phyloP scores from a whole-genome alignment of 192 early-diverging fungal genomes.

The Entophlyctis luteolus region DNA sequence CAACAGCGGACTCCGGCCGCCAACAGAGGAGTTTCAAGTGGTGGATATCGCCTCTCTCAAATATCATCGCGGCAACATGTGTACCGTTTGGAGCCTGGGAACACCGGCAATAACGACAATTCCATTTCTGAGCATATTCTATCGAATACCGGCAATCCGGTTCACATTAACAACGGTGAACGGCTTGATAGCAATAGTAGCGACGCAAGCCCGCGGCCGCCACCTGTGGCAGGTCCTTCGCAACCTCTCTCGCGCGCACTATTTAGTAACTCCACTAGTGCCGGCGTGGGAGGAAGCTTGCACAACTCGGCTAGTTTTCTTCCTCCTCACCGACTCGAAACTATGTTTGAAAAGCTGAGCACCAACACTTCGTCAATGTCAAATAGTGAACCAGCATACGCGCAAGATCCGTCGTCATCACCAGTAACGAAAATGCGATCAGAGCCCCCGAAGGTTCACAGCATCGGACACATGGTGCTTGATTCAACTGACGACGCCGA shows the following conservation, averaged over 20 bases:
- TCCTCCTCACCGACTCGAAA: conserved; percentile 4
- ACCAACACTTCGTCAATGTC: neutral
- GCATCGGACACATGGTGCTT: neutral
- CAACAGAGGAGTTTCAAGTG: neutral
- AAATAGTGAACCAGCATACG: neutral
- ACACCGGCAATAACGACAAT: neutral
- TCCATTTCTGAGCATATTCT: neutral
- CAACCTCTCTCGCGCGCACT: neutral
- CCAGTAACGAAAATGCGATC: neutral
- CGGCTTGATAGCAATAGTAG: no score
- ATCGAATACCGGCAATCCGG: no score
- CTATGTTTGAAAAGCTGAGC: conserved; percentile 19
- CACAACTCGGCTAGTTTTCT: no score
- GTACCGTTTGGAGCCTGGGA: conserved; percentile 2
- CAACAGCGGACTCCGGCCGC: neutral
- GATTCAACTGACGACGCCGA: neutral
- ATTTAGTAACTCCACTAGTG: neutral
- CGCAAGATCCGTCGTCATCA: neutral
- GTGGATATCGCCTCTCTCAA: conserved; percentile 1
- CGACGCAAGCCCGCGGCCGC: neutral
- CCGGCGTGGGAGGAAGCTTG: no score
- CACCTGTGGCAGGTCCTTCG: neutral
- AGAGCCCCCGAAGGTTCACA: neutral
- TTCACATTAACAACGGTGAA: neutral
- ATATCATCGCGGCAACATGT: neutral